Conservation (phyloP, 208 protist species). For the Herpetomonas samuelpessoai region DNA sequence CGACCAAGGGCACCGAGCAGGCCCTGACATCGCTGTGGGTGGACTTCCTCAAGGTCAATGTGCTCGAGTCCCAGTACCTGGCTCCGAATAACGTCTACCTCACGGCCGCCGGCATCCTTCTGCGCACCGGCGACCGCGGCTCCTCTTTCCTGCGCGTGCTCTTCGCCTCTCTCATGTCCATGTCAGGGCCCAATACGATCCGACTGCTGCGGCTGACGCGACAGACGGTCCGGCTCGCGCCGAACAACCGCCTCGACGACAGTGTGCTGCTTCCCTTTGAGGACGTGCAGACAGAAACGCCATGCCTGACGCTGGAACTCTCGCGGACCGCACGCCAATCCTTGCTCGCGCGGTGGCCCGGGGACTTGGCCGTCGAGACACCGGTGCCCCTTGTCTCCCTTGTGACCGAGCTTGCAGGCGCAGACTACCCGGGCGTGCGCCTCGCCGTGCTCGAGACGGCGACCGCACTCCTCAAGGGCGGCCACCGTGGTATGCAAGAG, state of each 20-base stretch:
- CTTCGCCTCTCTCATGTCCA: conserved; percentile 23
- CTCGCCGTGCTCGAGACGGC: conserved; percentile 24
- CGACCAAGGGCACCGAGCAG: conserved; percentile 8
- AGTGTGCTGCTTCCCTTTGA: conserved; percentile 26
- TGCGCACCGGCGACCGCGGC: conserved; percentile 40
- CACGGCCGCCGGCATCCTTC: conserved; percentile 34
- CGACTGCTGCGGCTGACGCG: conserved; percentile 35
- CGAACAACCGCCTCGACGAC: conserved; percentile 37
- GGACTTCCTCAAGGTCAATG: conserved; percentile 6
- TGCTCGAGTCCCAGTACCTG: neutral
- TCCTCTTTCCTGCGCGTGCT: conserved; percentile 29
- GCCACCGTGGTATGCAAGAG: conserved; percentile 48
- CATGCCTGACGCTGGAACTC: conserved; percentile 20
- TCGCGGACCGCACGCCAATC: conserved; percentile 25
- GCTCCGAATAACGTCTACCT: conserved; percentile 21
- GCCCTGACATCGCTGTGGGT: conserved; percentile 18
- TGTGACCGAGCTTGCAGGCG: conserved; percentile 29
- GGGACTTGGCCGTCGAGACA: conserved; percentile 30
- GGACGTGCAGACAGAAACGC: conserved; percentile 20
- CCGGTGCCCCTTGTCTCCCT: conserved; percentile 37
- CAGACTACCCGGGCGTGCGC: conserved; percentile 27
- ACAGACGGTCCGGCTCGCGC: conserved; percentile 32
- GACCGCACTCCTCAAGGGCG: conserved; percentile 30
- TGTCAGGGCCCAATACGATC: conserved; percentile 15
- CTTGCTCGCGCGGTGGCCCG: conserved; percentile 28